These are phyloP conservation scores for Torulaspora maleeae DNA, from an alignment of 805 yeast genomes.

Conservation along the genomic window DNA sequence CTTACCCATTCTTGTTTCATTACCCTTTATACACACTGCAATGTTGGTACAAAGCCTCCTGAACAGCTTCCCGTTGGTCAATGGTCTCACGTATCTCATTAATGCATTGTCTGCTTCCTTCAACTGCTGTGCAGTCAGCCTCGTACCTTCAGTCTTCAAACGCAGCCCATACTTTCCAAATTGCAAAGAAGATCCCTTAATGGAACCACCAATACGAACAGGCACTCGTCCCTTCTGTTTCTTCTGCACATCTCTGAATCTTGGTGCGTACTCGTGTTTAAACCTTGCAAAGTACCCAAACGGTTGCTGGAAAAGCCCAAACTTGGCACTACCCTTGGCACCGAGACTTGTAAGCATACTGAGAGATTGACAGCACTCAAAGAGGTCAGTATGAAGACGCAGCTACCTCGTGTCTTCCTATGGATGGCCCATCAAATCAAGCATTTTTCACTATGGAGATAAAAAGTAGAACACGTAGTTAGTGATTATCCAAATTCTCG, in stretches of 20 bases:
- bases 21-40: conserved; percentile 94
- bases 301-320: not conserved
- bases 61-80: conserved; percentile 57
- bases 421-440: too few relatives aligned
- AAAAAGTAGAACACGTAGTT: too few relatives aligned
- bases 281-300: conserved; percentile 33
- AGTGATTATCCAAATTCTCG: too few relatives aligned
- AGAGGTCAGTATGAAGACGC: too few relatives aligned
- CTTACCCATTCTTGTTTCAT: conserved; percentile 99
- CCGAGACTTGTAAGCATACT: not conserved
- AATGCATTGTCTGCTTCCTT: conserved; percentile 86
- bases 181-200: conserved; percentile 76
- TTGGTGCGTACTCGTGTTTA: conserved; percentile 74
- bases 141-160: conserved; percentile 78
- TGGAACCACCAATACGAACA: conserved; percentile 91
- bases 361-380: too few relatives aligned
- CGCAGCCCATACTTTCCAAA: conserved; percentile 86
- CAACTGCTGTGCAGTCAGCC: conserved; percentile 82
- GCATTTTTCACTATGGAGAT: too few relatives aligned
- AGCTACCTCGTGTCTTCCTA: too few relatives aligned
- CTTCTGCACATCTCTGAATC: conserved; percentile 48
- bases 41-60: conserved; percentile 78
- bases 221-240: conserved; percentile 94
- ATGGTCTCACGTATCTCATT: conserved; percentile 76
- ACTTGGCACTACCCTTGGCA: not conserved